A percentile compares a stretch with the other conserved stretches of the same genome.
Conservation (phyloP, 148 eudicot species). For the Persicaria tinctoria region DNA sequence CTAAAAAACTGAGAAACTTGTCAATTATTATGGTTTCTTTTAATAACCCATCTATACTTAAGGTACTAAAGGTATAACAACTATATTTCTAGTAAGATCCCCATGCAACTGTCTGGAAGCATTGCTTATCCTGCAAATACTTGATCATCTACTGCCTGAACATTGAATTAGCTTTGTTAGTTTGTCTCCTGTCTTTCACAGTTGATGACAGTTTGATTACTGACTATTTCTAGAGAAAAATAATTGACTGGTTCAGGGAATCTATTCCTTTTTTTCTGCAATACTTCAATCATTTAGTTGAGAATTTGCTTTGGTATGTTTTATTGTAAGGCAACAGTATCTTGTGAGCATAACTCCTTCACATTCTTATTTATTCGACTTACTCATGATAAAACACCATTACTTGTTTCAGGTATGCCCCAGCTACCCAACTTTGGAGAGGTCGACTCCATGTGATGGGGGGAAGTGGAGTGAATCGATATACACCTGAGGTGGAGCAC, state of each 20-base stretch:
- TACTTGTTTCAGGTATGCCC: conserved; percentile 72
- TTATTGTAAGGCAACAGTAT: not conserved
- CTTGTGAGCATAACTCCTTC: not conserved
- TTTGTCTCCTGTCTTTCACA: not conserved
- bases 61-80: not conserved
- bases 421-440: conserved; percentile 96
- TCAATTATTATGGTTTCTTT: not conserved
- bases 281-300: not conserved
- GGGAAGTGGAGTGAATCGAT: conserved; percentile 82
- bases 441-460: conserved; percentile 99
- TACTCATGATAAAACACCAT: not conserved
- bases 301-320: not conserved
- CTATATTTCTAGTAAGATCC: not conserved
- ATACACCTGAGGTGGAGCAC: conserved; percentile 76
- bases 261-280: not conserved
- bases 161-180: conserved; percentile 1
- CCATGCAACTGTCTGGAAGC: not conserved
- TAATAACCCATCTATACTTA: not conserved
- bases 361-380: not conserved
- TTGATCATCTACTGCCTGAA: not conserved
- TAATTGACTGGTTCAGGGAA: not conserved
- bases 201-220: not conserved
- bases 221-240: not conserved
- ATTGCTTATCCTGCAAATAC: not conserved
- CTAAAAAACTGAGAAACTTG: not conserved